Percentiles rank a stretch among this genome's conserved stretches.
Conservation (phyloP, 1,284 basidiomycete species). For the Cystobasidiaceae sp. region DNA sequence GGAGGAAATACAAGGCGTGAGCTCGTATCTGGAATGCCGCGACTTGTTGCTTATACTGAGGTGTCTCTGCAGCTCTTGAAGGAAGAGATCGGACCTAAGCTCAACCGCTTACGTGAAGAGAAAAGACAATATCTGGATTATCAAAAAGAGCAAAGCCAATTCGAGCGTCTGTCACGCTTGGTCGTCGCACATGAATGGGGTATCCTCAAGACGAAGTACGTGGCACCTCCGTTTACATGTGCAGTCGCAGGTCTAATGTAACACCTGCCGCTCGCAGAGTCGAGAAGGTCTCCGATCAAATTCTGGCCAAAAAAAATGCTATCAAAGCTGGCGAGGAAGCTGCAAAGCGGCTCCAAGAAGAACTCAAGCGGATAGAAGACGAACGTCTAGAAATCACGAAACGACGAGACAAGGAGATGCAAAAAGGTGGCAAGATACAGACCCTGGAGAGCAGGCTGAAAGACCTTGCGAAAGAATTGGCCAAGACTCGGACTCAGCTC, state of each 20-base stretch:
- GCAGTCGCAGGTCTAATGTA: conserved; percentile 32
- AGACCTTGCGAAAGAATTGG: conserved; percentile 74
- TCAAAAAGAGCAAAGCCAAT: conserved; percentile 81
- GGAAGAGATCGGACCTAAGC: conserved; percentile 92
- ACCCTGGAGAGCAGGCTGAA: conserved; percentile 72
- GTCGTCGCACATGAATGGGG: conserved; percentile 88
- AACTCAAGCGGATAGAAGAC: conserved; percentile 51
- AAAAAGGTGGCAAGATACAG: conserved; percentile 72
- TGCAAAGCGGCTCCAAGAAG: conserved; percentile 51
- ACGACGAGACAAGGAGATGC: conserved; percentile 56
- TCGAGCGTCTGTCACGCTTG: conserved; percentile 80
- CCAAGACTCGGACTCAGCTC: conserved; percentile 78
- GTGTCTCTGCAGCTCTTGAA: conserved; percentile 54
- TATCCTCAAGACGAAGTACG: conserved; percentile 54
- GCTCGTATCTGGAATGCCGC: conserved; percentile 34
- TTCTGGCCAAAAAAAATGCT: conserved; percentile 45
- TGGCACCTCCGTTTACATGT: conserved; percentile 55
- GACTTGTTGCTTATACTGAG: neutral
- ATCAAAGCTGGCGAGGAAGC: conserved; percentile 46
- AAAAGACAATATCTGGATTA: conserved; percentile 86
- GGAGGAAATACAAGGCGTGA: conserved; percentile 69
- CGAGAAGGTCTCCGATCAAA: conserved; percentile 47
- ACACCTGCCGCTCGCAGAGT: conserved; percentile 34
- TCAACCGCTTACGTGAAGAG: conserved; percentile 83
- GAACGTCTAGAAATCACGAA: conserved; percentile 63